A percentile compares a stretch with the other conserved stretches of the same genome.
Evolutionary conservation across 352 stramenopile species (phyloP).

Genomic region (Globisporangium paddicum): DNA sequence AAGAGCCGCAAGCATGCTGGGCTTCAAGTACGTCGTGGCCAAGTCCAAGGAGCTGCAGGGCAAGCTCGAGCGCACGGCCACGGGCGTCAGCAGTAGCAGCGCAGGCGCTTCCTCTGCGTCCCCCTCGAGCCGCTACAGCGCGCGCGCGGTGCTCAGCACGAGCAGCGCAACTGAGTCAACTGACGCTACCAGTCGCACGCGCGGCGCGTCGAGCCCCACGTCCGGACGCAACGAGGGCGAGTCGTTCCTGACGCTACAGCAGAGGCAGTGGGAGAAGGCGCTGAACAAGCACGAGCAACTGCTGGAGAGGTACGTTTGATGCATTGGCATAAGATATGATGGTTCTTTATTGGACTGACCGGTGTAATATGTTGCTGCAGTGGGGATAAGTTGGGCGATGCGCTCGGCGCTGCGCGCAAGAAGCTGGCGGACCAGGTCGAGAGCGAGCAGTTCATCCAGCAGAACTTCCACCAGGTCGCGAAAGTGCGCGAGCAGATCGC

Average conservation of each 20-base stretch:
- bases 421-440: constrained; percentile 53
- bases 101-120: background rate
- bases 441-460: constrained; percentile 60
- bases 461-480: constrained; percentile 59
- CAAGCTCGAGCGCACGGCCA: constrained; percentile 31
- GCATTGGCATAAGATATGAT: background rate
- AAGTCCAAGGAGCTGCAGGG: constrained; percentile 71
- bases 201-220: constrained; percentile 6
- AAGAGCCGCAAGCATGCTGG: constrained; percentile 33
- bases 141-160: background rate
- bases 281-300: constrained; percentile 39
- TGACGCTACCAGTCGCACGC: background rate
- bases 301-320: constrained; percentile 30
- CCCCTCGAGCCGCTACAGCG: constrained; percentile 4
- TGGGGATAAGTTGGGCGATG: constrained; percentile 41
- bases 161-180: background rate
- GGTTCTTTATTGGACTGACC: no score
- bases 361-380: constrained; percentile 22
- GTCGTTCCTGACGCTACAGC: constrained; percentile 37
- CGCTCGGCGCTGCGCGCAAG: constrained; percentile 33
- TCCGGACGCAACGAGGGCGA: constrained; percentile 20
- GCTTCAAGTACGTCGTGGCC: constrained; percentile 70
- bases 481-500: constrained; percentile 51
- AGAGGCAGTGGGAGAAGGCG: constrained; percentile 24
- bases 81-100: background rate